These are phyloP conservation scores for Neurospora sublineolata DNA, from an alignment of 495 filamentous ascomycete genomes.

Conservation along the genomic window DNA sequence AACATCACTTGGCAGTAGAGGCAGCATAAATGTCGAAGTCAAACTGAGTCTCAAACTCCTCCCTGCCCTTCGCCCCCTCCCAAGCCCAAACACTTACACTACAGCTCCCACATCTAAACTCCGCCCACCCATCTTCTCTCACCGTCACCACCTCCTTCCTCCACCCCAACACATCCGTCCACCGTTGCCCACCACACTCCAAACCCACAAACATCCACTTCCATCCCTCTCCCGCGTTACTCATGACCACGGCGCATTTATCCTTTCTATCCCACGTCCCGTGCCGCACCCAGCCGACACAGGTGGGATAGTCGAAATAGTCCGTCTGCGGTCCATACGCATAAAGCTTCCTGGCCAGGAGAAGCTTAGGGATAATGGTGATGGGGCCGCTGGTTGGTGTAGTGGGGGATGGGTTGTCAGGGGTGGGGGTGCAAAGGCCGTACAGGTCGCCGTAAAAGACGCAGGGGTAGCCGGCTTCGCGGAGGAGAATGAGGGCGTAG, in stretches of 20 bases:
- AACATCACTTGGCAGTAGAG: neutral
- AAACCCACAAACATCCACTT: constrained; percentile 54
- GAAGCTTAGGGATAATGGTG: constrained; percentile 41
- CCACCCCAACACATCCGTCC: constrained; percentile 50
- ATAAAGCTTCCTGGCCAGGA: constrained; percentile 55
- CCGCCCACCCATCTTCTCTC: constrained; percentile 42
- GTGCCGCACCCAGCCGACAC: constrained; percentile 58
- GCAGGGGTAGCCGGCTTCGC: constrained; percentile 53
- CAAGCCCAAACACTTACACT: constrained; percentile 54
- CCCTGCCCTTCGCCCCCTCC: constrained; percentile 39
- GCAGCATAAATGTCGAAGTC: neutral
- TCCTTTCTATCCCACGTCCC: constrained; percentile 40
- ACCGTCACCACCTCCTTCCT: constrained; percentile 35
- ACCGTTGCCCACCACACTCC: constrained; percentile 41
- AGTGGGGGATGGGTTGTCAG: constrained; percentile 33
- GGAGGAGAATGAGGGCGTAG: constrained; percentile 55
- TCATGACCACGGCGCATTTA: constrained; percentile 50
- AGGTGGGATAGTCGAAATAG: constrained; percentile 55
- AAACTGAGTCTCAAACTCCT: constrained; percentile 27
- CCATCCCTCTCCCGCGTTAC: constrained; percentile 36
- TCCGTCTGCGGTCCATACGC: constrained; percentile 56
- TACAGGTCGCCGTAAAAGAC: constrained; percentile 68
- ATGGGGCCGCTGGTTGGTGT: constrained; percentile 44
- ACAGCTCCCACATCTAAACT: constrained; percentile 40
- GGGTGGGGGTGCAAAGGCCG: constrained; percentile 38